These are phyloP conservation scores for Cyclotella sp. DNA, from an alignment of 108 stramenopile species.

Conservation along the genomic window DNA sequence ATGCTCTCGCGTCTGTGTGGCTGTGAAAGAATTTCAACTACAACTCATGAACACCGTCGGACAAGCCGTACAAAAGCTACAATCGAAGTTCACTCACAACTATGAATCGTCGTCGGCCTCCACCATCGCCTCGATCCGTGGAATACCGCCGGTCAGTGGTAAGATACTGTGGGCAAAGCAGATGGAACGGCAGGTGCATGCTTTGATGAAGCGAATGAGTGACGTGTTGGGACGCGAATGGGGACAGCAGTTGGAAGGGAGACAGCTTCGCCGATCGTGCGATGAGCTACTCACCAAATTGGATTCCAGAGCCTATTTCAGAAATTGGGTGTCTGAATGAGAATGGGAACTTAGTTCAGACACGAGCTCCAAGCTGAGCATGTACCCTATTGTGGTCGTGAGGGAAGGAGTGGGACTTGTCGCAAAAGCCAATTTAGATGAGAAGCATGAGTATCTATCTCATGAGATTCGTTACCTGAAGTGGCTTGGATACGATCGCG, in stretches of 20 bases:
- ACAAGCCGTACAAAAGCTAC: slow-evolving; percentile 88
- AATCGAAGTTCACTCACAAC: slow-evolving; percentile 91
- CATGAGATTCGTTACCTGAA: slow-evolving; percentile 96
- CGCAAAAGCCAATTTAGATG: slow-evolving; percentile 94
- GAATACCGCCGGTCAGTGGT: slow-evolving; percentile 95
- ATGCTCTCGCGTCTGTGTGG: slow-evolving; percentile 89
- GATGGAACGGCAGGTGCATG: slow-evolving; percentile 95
- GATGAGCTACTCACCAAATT: slow-evolving; percentile 94
- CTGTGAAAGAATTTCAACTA: slow-evolving; percentile 95
- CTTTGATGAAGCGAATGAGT: slow-evolving; percentile 91
- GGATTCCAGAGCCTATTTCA: slow-evolving; percentile 87
- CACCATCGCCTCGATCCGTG: slow-evolving; percentile 80
- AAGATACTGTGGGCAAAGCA: slow-evolving; percentile 99
- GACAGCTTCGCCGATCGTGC: slow-evolving; percentile 90
- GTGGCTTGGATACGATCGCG: slow-evolving; percentile 92
- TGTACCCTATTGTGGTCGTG: slow-evolving; percentile 75
- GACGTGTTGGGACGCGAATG: slow-evolving; percentile 95
- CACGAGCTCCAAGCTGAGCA: slow-evolving; percentile 66
- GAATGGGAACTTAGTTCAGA: slow-evolving; percentile 74
- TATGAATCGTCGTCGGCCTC: slow-evolving; percentile 86
- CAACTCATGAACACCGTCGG: slow-evolving; percentile 93
- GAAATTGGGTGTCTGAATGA: slow-evolving; percentile 86
- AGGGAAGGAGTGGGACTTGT: slow-evolving; percentile 57
- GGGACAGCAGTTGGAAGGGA: slow-evolving; percentile 96
- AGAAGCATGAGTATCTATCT: slow-evolving; percentile 88